phyloP scores from a whole-genome alignment of 345 rosid species.

The Eucalyptus curtisii region DNA sequence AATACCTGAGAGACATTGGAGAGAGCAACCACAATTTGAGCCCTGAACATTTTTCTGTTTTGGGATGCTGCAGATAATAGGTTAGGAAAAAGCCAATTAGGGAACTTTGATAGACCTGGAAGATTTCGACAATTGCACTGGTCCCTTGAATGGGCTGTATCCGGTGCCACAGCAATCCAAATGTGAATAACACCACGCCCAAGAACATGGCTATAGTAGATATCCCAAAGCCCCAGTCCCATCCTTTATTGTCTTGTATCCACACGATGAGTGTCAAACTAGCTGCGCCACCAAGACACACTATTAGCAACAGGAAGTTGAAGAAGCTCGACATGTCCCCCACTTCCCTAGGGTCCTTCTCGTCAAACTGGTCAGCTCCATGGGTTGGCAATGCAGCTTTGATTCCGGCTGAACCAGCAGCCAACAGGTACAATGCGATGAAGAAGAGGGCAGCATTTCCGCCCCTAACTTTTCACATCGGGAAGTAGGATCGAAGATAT shows the following conservation, averaged over 20 bases:
- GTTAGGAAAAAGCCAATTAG: background rate
- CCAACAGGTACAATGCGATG: conserved; percentile 28
- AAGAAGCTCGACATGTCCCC: conserved; percentile 44
- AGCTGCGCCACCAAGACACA: conserved; percentile 25
- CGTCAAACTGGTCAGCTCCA: conserved; percentile 57
- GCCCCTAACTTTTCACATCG: conserved; percentile 24
- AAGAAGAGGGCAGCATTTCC: conserved; percentile 26
- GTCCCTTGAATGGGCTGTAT: conserved; percentile 23
- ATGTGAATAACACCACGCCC: conserved; percentile 9
- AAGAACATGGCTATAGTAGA: conserved; percentile 14
- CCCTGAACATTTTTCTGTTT: background rate
- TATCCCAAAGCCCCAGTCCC: conserved; percentile 43
- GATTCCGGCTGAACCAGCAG: conserved; percentile 33
- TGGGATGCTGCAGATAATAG: background rate
- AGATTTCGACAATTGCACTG: conserved; percentile 21
- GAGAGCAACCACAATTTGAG: background rate
- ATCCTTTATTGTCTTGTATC: conserved; percentile 45
- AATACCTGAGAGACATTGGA: conserved; percentile 16
- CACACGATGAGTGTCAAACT: conserved; percentile 38
- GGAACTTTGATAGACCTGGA: conserved; percentile 17
- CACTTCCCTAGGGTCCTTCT: conserved; percentile 33
- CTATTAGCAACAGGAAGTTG: conserved; percentile 22
- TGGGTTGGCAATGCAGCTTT: conserved; percentile 40
- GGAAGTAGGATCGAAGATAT: conserved; percentile 14
- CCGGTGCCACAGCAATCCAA: conserved; percentile 31